Evolutionary conservation across 2,329 filamentous ascomycete species (phyloP).

Genomic region (Colletotrichum tabaci): DNA sequence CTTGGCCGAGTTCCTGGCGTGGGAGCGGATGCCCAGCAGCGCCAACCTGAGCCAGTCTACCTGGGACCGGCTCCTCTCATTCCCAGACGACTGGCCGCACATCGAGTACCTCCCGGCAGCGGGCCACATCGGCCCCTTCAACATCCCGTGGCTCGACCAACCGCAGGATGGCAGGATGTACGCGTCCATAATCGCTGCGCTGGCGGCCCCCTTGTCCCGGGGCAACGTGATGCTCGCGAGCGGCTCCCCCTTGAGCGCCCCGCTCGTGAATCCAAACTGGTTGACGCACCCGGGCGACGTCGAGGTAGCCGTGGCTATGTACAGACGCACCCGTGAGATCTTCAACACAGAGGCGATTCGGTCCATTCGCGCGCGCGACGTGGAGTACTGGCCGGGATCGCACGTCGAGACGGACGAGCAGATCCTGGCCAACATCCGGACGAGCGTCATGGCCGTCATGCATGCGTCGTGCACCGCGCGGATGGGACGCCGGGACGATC

Average conservation of each 20-base stretch:
- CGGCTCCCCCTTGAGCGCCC: slow-evolving; percentile 42
- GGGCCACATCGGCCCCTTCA: slow-evolving; percentile 37
- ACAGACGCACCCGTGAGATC: slow-evolving; percentile 50
- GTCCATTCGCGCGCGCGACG: neutral
- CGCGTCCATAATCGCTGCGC: slow-evolving; percentile 41
- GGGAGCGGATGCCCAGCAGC: slow-evolving; percentile 51
- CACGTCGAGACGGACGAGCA: slow-evolving; percentile 58
- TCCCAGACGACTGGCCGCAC: slow-evolving; percentile 55
- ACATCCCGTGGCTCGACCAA: slow-evolving; percentile 17
- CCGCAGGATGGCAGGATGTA: slow-evolving; percentile 37
- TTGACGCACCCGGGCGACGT: slow-evolving; percentile 58
- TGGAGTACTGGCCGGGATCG: neutral
- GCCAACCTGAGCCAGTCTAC: slow-evolving; percentile 38
- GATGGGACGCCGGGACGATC: slow-evolving; percentile 8
- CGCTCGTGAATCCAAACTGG: slow-evolving; percentile 63
- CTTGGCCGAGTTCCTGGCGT: slow-evolving; percentile 41
- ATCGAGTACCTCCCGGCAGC: slow-evolving; percentile 47
- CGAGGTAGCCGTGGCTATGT: slow-evolving; percentile 59
- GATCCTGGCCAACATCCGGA: slow-evolving; percentile 47
- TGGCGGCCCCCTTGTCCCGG: slow-evolving; percentile 59
- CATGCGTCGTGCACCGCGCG: slow-evolving; percentile 29
- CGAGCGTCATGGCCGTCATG: slow-evolving; percentile 26
- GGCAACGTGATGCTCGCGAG: slow-evolving; percentile 49
- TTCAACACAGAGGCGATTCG: slow-evolving; percentile 48
- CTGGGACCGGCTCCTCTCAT: slow-evolving; percentile 25